Base-by-base conservation (phyloP, 1,139 yeast species). In the Taphrina deformans region DNA sequence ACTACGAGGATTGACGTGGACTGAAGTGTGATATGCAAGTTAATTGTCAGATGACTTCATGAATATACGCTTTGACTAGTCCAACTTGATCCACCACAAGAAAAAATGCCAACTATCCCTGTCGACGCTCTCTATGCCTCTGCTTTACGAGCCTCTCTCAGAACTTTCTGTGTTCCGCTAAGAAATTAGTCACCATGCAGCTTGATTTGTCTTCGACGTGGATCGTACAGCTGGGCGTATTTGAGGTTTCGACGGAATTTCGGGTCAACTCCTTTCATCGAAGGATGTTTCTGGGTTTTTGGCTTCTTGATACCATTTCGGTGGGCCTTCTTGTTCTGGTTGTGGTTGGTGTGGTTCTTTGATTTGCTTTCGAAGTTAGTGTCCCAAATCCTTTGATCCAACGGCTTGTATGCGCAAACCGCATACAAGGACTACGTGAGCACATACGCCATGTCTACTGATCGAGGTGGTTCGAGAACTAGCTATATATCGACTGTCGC, bases 241-340 rank as follows among this genome's bases (percentile, higher is more conserved):
- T 51, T 91, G 93, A 92, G 98, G 96, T 93, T 93, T 85, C 98
- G 89, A 80, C 86, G 87, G 96, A 93, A 93, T 88, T 93, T 93
- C 79, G 99, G 87, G 82, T 93, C 98, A 81, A 92, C 97, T 85
- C 96, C 96, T 85, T 89, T 92, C 82, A 90, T 86, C 73, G 98
- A 91, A 75, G 97, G 96, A 87, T 92, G 90, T 85, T 89, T 92
- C 96, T 86, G 82, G 79, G 97, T 88, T 86, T 84, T 88, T 77
- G 97, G 97, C 92, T 92, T 93, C 89, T 92, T 93, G 85, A 93
- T 93, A 84, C 99, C 99, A 89, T 93, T 93, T 70, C 65, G 55
- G 92, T 93, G 99, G 79, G 98, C 98, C 96, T 93, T 93, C 81
- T 83, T 88, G 91, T 89, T 89, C 83, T 93, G 98, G 96, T 93